phyloP scores from a whole-genome alignment of 2,329 filamentous ascomycete species.

The Colletotrichum cuscutae region DNA sequence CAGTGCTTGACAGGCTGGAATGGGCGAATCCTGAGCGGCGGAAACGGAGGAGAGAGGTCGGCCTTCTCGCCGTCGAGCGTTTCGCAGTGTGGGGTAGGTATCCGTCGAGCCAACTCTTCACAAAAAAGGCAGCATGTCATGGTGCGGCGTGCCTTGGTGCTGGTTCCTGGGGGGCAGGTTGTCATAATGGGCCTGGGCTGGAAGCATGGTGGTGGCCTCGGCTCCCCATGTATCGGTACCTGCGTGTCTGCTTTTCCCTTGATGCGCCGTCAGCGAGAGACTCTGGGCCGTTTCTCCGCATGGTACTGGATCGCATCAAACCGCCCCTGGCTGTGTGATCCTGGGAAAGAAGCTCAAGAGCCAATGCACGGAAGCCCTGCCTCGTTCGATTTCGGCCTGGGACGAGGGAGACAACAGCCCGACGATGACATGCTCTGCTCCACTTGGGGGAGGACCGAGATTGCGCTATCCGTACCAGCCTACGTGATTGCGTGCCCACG shows the following conservation, averaged over 20 bases:
- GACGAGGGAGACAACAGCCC: conserved; percentile 7
- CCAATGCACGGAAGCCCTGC: conserved; percentile 31
- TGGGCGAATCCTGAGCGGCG: conserved; percentile 7
- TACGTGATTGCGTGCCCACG: not conserved
- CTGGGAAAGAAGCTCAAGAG: conserved; percentile 13
- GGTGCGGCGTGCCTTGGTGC: not conserved
- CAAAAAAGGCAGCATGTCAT: conserved; percentile 20
- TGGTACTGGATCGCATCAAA: conserved; percentile 33
- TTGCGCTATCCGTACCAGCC: not conserved
- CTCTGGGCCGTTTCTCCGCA: conserved; percentile 27
- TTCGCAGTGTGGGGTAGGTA: conserved; percentile 30
- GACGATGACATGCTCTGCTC: conserved; percentile 33
- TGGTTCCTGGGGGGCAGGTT: not conserved
- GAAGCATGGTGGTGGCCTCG: not conserved
- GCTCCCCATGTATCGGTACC: conserved; percentile 21
- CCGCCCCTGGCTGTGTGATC: conserved; percentile 15
- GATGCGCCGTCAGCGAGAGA: not conserved
- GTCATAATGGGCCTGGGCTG: conserved; percentile 8
- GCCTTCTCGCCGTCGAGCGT: conserved; percentile 27
- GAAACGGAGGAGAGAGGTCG: conserved; percentile 4
- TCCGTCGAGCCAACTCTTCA: too few relatives aligned
- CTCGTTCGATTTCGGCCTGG: conserved; percentile 24
- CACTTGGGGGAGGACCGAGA: not conserved
- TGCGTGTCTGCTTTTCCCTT: not conserved
- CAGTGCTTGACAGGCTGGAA: conserved; percentile 2